phyloP scores from a whole-genome alignment of 331 rosid genomes.

The Dryas integrifolia region DNA sequence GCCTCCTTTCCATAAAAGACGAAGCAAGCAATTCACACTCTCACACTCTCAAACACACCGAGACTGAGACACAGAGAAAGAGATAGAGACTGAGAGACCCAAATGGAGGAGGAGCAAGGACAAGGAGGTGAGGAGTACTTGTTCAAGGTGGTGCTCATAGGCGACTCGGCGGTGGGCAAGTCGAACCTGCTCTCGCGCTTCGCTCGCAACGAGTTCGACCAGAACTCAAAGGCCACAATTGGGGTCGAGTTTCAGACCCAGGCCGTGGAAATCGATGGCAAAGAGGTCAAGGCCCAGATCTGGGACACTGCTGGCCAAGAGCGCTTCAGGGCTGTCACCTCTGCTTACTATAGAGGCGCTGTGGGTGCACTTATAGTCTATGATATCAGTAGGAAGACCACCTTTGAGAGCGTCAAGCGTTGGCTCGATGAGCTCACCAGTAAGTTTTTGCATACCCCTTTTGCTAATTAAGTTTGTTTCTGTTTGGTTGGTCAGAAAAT shows the following conservation, averaged over 20 bases:
- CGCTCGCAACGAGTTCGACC: constrained; percentile 58
- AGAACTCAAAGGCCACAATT: constrained; percentile 54
- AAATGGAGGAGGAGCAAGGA: constrained; percentile 26
- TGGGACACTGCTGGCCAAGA: constrained; percentile 74
- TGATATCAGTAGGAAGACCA: constrained; percentile 44
- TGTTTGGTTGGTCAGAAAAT: constrained; percentile 6
- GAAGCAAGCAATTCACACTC: not conserved
- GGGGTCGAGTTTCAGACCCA: constrained; percentile 63
- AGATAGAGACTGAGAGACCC: not conserved
- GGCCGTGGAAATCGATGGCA: constrained; percentile 52
- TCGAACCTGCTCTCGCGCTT: constrained; percentile 55
- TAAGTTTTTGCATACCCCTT: constrained; percentile 15
- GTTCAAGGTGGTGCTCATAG: constrained; percentile 58
- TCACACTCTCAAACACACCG: not conserved
- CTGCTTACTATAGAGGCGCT: constrained; percentile 63
- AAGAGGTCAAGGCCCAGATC: constrained; percentile 61
- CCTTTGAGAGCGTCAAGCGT: constrained; percentile 54
- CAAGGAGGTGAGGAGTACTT: constrained; percentile 46
- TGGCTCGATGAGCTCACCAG: constrained; percentile 60
- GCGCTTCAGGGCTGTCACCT: constrained; percentile 59
- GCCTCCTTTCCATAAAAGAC: not conserved
- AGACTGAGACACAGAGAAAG: not conserved
- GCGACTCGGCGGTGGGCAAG: constrained; percentile 65
- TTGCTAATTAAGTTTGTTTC: not conserved
- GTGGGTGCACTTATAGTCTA: constrained; percentile 54